These are phyloP conservation scores for Tricholoma sp. DNA, from an alignment of 768 basidiomycete genomes.

Conservation along the genomic window DNA sequence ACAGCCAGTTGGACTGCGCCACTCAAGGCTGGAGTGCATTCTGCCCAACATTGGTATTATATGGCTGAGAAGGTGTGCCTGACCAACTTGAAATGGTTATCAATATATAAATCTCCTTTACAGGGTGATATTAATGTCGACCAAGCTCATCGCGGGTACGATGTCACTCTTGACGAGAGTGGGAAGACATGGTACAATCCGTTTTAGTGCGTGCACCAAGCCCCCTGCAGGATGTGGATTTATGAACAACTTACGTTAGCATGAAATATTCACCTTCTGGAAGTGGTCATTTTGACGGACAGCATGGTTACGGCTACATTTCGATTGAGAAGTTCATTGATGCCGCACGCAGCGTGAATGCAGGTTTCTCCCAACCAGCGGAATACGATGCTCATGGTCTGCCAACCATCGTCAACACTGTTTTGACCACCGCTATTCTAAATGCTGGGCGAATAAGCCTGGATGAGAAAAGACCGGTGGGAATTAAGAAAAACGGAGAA, in stretches of 20 bases:
- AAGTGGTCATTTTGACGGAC: conserved; percentile 90
- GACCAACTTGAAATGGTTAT: neutral
- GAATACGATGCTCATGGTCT: conserved; percentile 78
- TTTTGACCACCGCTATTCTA: conserved; percentile 82
- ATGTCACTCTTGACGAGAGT: conserved; percentile 78
- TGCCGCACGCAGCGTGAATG: conserved; percentile 74
- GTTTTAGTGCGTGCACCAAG: conserved; percentile 62
- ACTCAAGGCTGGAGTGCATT: conserved; percentile 82
- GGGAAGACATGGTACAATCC: conserved; percentile 88
- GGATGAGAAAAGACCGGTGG: conserved; percentile 84
- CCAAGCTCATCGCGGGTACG: conserved; percentile 93
- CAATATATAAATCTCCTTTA: conserved; percentile 8
- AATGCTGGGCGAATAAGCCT: conserved; percentile 87
- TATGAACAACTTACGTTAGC: conserved; percentile 32
- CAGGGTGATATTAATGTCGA: conserved; percentile 91
- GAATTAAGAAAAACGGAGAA: conserved; percentile 61
- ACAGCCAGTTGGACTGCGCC: conserved; percentile 96
- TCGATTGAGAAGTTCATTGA: conserved; percentile 93
- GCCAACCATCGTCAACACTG: conserved; percentile 87
- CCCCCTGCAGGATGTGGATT: conserved; percentile 5
- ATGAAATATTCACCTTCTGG: conserved; percentile 95
- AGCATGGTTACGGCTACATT: conserved; percentile 87
- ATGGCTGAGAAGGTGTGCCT: conserved; percentile 78
- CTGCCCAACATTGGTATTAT: conserved; percentile 92
- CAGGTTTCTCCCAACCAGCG: conserved; percentile 54